Base-by-base conservation (phyloP, 179 eudicot species). In the Carnegiea gigantea region DNA sequence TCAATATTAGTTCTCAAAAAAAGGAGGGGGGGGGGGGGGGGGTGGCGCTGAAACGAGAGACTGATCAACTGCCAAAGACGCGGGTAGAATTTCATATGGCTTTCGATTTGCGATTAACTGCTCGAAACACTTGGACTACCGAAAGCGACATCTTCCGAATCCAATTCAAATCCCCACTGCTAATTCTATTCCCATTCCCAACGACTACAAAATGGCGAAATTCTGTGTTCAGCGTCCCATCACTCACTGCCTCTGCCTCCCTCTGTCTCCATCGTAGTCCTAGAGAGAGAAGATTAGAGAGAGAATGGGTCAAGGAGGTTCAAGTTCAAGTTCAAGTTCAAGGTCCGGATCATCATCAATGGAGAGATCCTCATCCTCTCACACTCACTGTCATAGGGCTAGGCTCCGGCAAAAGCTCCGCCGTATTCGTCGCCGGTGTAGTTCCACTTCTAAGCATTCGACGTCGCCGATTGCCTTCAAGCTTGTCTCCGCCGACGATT, bases 271-370 rank as follows among this genome's bases (percentile, higher is more conserved):
- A 67, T 10, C 44, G 4, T 40, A 40, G 44, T 40, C 44, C 9
- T 40, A 49, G 67, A 65, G 44, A 57, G 74, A 20, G 73, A 65
- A 38, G 43, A 48, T 6, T 67, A 75, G 72, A 79, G 84, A 78
- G 59, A 60, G 73, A 82, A 92, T 91, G 92, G 94, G 97, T 8
- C 89, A 88, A 20, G 89, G 86, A 79, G 85, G 77, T 6, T 78
- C 89, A 1, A 78, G 80, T 14, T 57, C 83, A 65, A 8, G 77
- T 4, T 78, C 89, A 1, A 77, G 79, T 11, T 57, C 83, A 65
- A 7, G 65, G 5, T 12, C 15, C 17, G 60, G 60, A 57, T 62
- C 68, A 23, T 62, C 68, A 9, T n/a, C 68, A 62, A 62, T 62
- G 68, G 28, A 62, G 68, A n/a, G 44, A 40, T 40, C 13, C 28